These are phyloP conservation scores for Diaporthe citrichinensis DNA, from an alignment of 2,329 filamentous ascomycete species.

Conservation along the genomic window DNA sequence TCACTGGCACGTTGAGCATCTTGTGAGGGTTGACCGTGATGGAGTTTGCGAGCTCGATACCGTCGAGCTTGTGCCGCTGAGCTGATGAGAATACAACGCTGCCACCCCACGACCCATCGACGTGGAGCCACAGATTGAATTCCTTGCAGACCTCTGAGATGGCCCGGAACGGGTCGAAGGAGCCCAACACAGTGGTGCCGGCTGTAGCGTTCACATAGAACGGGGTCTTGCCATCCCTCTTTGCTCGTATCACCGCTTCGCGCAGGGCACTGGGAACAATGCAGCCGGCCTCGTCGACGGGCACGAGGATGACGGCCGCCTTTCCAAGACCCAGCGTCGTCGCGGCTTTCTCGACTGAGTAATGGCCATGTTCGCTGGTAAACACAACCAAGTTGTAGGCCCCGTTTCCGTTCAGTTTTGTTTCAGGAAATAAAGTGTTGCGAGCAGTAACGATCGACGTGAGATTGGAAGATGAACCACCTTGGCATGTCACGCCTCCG, in stretches of 20 bases:
- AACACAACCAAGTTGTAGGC: constrained; percentile 87
- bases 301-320: constrained; percentile 79
- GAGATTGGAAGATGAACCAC: constrained; percentile 86
- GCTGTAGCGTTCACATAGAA: constrained; percentile 96
- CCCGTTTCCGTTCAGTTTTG: not conserved
- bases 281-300: constrained; percentile 79
- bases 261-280: constrained; percentile 80
- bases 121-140: constrained; percentile 88
- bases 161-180: constrained; percentile 83
- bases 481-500: constrained; percentile 83
- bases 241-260: constrained; percentile 71
- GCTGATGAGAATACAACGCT: constrained; percentile 80
- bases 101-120: constrained; percentile 93
- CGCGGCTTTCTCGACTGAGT: constrained; percentile 94
- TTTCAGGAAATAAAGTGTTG: constrained; percentile 76
- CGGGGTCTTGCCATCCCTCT: constrained; percentile 79
- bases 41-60: constrained; percentile 81
- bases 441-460: constrained; percentile 89
- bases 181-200: constrained; percentile 95
- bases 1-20: constrained; percentile 93
- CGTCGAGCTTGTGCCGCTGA: constrained; percentile 71
- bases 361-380: constrained; percentile 91
- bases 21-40: constrained; percentile 95
- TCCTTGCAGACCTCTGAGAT: constrained; percentile 79
- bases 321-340: constrained; percentile 89